Evolutionary conservation across 164 flowering plant genomes (phyloP), one percentile per base, ranked within the genome.

Genomic region (Vitis cinerea): DNA sequence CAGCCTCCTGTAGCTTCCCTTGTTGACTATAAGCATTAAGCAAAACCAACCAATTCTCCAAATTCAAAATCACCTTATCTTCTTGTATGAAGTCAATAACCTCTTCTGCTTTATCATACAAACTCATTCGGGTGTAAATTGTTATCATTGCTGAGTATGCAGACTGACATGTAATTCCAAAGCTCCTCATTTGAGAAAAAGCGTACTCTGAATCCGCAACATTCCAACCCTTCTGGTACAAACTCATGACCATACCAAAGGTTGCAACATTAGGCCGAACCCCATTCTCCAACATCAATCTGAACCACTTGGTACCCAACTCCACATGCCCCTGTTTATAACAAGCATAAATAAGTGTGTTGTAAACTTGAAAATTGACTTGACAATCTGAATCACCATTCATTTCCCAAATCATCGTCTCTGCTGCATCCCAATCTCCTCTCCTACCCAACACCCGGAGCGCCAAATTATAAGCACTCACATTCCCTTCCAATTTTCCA

Each of bases 111-210:
- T 90, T 91, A 3, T 80, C 79, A 81, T 86, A 85, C 68, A 92
- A 81, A 59, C 85, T 77, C 70, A 86, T 73, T 30, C 94, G 92
- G 10, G 94, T 90, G 71, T 87, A 94, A 4, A 94, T 87, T 2
- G 97, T 94, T 70, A 94, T 90, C 97, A 94, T 89, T 1, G 97
- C 77, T 0, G 99, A 91, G 77, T 92, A 92, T 15, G 98, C 99
- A 15, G 86, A 80, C 44, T 75, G 73, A 59, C 97, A 92, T 13
- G 52, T 73, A 66, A 91, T 64, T 31, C 75, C 75, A 37, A 73
- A 75, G 10, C 59, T 60, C 75, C 98, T 91, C 98, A 95, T 95
- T 17, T 75, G 71, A 14, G 69, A 61, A 80, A 92, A 92, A 8
- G 87, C 74, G 74, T 86, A 94, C 63, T 91, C 92, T 10, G 97